Percentiles rank a stretch among this genome's conserved stretches.
phyloP scores from a whole-genome alignment of 495 filamentous ascomycete species.

The Barbatosphaeria neglecta region DNA sequence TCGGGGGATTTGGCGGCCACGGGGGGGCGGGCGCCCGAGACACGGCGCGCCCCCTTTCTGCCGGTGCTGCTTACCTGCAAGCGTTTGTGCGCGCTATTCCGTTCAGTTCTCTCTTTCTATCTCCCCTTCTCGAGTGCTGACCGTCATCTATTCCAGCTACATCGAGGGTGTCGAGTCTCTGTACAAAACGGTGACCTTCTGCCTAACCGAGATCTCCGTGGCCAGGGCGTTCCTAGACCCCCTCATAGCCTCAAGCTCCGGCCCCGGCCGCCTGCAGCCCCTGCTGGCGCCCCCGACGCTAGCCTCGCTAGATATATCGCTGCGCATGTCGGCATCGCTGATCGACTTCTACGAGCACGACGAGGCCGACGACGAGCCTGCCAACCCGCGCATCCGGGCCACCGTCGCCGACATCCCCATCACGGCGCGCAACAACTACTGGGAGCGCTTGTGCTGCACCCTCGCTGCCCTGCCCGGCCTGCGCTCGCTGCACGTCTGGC shows the following conservation, averaged over 20 bases:
- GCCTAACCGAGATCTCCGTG: slow-evolving; percentile 13
- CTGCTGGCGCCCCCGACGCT: not conserved
- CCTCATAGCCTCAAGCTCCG: too few species aligned
- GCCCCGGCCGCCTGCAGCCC: slow-evolving; percentile 5
- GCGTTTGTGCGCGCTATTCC: slow-evolving; percentile 12
- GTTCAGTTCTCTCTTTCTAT: too few species aligned
- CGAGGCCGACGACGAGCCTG: slow-evolving; percentile 1
- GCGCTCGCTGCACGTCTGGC: slow-evolving; percentile 11
- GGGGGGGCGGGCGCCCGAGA: not conserved
- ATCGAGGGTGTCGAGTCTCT: slow-evolving; percentile 12
- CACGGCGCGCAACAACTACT: slow-evolving; percentile 10
- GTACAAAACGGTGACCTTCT: slow-evolving; percentile 10
- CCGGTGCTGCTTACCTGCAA: slow-evolving; percentile 14
- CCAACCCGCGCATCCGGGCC: not conserved
- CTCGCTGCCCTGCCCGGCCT: slow-evolving; percentile 5
- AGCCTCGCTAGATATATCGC: slow-evolving; percentile 7
- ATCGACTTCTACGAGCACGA: slow-evolving; percentile 11
- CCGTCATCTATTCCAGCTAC: slow-evolving; percentile 9
- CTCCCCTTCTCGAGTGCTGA: not conserved
- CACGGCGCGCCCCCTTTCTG: slow-evolving; percentile 4
- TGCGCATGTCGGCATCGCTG: slow-evolving; percentile 9
- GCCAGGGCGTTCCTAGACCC: slow-evolving; percentile 9
- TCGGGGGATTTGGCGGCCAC: not conserved
- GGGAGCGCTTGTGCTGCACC: slow-evolving; percentile 10
- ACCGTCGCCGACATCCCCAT: not conserved